Conservation (phyloP, 768 basidiomycete genomes). For the Gelatoporia subvermispora region DNA sequence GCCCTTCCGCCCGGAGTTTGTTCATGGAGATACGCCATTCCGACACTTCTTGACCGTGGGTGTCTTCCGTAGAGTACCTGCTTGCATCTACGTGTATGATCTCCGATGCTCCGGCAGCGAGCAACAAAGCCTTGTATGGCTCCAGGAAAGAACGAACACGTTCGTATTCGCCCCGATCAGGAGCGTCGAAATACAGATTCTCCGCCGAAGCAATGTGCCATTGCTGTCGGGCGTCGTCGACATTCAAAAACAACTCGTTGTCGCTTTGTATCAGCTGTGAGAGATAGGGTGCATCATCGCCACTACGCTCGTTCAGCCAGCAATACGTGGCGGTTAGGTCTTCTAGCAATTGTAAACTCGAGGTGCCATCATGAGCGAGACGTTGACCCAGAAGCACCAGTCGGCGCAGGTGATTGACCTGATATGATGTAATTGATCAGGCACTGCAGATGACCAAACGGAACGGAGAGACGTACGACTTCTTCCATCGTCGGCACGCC, state of each 20-base stretch:
- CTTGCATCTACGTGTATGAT: conserved; percentile 1
- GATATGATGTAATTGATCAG: neutral
- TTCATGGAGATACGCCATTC: conserved; percentile 27
- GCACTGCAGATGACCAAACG: neutral
- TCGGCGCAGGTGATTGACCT: conserved; percentile 43
- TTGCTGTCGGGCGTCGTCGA: conserved; percentile 32
- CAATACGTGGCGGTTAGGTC: conserved; percentile 41
- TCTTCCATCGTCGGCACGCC: conserved; percentile 36
- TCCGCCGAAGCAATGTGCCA: conserved; percentile 39
- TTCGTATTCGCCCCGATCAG: conserved; percentile 24
- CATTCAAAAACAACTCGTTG: conserved; percentile 39
- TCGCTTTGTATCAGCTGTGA: conserved; percentile 17
- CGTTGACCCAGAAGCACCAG: conserved; percentile 29
- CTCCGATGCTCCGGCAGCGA: conserved; percentile 9
- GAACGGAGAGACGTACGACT: conserved; percentile 34
- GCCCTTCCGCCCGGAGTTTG: conserved; percentile 26
- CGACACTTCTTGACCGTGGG: conserved; percentile 5
- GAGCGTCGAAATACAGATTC: conserved; percentile 34
- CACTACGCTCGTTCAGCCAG: conserved; percentile 33
- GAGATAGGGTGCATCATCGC: conserved; percentile 15
- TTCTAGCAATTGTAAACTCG: conserved; percentile 24
- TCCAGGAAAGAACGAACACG: conserved; percentile 20
- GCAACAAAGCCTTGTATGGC: conserved; percentile 11
- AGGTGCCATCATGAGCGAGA: conserved; percentile 23
- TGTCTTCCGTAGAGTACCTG: conserved; percentile 5